These are phyloP conservation scores for Pseudogymnoascus sp. DNA, from an alignment of 2,329 filamentous ascomycete genomes.

Conservation along the genomic window DNA sequence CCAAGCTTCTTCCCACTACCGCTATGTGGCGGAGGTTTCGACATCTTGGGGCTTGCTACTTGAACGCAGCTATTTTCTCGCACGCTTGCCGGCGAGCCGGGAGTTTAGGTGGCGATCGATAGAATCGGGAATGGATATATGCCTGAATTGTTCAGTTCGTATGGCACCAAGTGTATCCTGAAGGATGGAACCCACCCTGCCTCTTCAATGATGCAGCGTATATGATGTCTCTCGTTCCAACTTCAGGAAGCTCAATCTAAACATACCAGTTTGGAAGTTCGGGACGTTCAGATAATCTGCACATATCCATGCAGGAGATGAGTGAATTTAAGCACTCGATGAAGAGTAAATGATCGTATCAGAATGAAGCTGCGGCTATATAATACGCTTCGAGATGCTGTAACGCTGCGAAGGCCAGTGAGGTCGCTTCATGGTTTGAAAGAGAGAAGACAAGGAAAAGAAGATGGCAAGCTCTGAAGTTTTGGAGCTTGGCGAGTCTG, in stretches of 20 bases:
- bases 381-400: neutral
- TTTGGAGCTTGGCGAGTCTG: neutral
- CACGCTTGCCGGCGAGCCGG: neutral
- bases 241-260: neutral
- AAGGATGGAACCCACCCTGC: neutral
- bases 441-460: neutral
- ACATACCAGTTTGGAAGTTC: no score
- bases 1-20: neutral
- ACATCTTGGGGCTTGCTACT: neutral
- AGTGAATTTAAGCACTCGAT: neutral
- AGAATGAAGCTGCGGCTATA: neutral
- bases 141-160: neutral
- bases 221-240: neutral
- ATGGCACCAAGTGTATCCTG: neutral
- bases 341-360: neutral
- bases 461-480: neutral
- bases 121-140: neutral
- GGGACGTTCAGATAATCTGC: neutral
- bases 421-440: neutral
- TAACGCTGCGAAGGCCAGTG: constrained; percentile 1
- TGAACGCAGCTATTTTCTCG: neutral
- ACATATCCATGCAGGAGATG: neutral
- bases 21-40: neutral
- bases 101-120: neutral
- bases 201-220: neutral